Conservation (phyloP, 1,139 yeast species). For the Zygoascus sp. region DNA sequence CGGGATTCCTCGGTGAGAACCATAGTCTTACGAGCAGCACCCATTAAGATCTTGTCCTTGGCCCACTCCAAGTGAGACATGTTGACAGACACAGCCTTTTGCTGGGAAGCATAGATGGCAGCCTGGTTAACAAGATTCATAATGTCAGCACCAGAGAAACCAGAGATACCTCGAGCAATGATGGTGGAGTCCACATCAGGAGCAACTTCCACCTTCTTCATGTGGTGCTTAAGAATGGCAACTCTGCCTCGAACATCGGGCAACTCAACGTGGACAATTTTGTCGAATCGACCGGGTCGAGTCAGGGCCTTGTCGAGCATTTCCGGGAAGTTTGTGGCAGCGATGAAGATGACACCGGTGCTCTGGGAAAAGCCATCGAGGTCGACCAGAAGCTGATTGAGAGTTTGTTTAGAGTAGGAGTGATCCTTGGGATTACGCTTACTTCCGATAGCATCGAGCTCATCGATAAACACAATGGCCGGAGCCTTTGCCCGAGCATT, state of each 20-base stretch:
- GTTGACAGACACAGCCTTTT: constrained; percentile 83
- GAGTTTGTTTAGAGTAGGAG: constrained; percentile 95
- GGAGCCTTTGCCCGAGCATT: constrained; percentile 97
- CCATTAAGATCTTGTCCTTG: constrained; percentile 93
- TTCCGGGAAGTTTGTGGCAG: constrained; percentile 98
- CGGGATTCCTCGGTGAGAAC: constrained; percentile 94
- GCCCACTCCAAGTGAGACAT: constrained; percentile 98
- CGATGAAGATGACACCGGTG: constrained; percentile 89
- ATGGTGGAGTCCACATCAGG: constrained; percentile 81
- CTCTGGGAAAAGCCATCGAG: constrained; percentile 94
- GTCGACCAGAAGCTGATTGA: constrained; percentile 92
- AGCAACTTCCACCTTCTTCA: constrained; percentile 83
- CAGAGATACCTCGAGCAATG: constrained; percentile 96
- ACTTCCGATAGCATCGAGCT: constrained; percentile 97
- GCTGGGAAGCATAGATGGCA: constrained; percentile 93
- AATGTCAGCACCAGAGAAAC: constrained; percentile 94
- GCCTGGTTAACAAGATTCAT: constrained; percentile 97
- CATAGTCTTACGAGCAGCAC: constrained; percentile 97
- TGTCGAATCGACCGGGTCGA: constrained; percentile 97
- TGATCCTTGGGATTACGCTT: constrained; percentile 96
- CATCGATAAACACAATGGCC: constrained; percentile 94
- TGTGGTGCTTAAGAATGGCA: constrained; percentile 86
- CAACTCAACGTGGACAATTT: constrained; percentile 87
- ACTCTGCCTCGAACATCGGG: constrained; percentile 98
- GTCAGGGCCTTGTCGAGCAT: constrained; percentile 93